Percentiles rank a stretch among this genome's conserved stretches.
Conservation (phyloP, 805 yeast species). For the Yarrowia yakushimensis region DNA sequence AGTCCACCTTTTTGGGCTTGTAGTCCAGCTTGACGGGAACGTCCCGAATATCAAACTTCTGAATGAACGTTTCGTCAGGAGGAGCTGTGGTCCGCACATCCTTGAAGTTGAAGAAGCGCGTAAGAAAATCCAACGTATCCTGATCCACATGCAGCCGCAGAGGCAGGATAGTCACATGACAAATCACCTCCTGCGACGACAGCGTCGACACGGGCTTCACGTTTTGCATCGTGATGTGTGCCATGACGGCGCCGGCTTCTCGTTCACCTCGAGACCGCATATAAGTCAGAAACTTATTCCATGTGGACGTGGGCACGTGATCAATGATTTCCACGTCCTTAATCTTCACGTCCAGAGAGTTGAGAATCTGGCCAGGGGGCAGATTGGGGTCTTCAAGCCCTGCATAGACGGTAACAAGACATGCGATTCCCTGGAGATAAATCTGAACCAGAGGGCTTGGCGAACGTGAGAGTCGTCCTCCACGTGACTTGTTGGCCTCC, state of each 20-base stretch:
- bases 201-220: slow-evolving; percentile 61
- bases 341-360: slow-evolving; percentile 48
- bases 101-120: slow-evolving; percentile 76
- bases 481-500: neutral
- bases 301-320: slow-evolving; percentile 79
- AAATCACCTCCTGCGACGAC: slow-evolving; percentile 64
- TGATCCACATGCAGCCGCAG: slow-evolving; percentile 84
- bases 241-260: slow-evolving; percentile 65
- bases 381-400: slow-evolving; percentile 41
- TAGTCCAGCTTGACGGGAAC: slow-evolving; percentile 75
- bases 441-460: slow-evolving; percentile 54
- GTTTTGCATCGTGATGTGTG: slow-evolving; percentile 50
- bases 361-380: slow-evolving; percentile 46
- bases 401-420: slow-evolving; percentile 46
- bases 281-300: slow-evolving; percentile 79
- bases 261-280: slow-evolving; percentile 67
- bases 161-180: slow-evolving; percentile 61
- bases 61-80: slow-evolving; percentile 47
- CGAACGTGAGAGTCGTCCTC: slow-evolving; percentile 58
- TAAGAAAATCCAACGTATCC: slow-evolving; percentile 81
- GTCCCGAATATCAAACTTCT: slow-evolving; percentile 49
- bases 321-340: slow-evolving; percentile 63
- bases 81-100: slow-evolving; percentile 53
- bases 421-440: slow-evolving; percentile 52
- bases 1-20: slow-evolving; percentile 86